Percentiles rank a stretch among this genome's conserved stretches.
Conservation (phyloP, 2,329 filamentous ascomycete species). For the Lachnellula suecica region DNA sequence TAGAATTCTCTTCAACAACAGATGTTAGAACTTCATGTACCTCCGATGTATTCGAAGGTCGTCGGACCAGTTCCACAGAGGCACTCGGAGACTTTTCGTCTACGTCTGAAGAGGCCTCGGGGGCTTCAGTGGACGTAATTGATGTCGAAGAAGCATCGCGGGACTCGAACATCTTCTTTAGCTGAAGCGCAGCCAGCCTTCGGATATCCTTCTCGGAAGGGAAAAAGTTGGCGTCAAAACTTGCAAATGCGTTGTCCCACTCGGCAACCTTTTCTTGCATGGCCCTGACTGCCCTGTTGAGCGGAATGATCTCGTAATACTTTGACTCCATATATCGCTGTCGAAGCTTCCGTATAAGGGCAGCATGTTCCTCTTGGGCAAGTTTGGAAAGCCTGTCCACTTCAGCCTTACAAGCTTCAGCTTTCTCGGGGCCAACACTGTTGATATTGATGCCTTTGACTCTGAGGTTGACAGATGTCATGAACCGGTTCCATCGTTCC, state of each 20-base stretch:
- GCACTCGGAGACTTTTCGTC: constrained; percentile 42
- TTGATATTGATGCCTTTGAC: constrained; percentile 89
- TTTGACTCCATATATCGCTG: constrained; percentile 90
- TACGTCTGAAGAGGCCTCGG: constrained; percentile 51
- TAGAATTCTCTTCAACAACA: constrained; percentile 50
- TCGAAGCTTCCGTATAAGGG: constrained; percentile 75
- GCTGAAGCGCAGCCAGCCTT: constrained; percentile 84
- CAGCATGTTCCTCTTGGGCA: constrained; percentile 78
- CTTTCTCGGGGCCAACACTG: constrained; percentile 84
- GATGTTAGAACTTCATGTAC: constrained; percentile 63
- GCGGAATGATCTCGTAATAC: constrained; percentile 94
- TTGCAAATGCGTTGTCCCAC: constrained; percentile 87
- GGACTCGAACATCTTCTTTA: constrained; percentile 93
- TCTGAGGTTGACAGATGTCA: constrained; percentile 78
- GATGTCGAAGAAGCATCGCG: constrained; percentile 76
- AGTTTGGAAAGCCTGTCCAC: constrained; percentile 76
- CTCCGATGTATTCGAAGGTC: constrained; percentile 48
- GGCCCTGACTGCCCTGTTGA: constrained; percentile 84
- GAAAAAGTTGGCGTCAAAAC: constrained; percentile 91
- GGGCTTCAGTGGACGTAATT: constrained; percentile 65
- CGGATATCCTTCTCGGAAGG: constrained; percentile 95
- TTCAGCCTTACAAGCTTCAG: constrained; percentile 77
- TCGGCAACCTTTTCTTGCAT: constrained; percentile 91
- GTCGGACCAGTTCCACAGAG: constrained; percentile 23
- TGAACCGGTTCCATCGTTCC: constrained; percentile 81